phyloP scores from a whole-genome alignment of 805 yeast species.

The Priceomyces fermenticarens region DNA sequence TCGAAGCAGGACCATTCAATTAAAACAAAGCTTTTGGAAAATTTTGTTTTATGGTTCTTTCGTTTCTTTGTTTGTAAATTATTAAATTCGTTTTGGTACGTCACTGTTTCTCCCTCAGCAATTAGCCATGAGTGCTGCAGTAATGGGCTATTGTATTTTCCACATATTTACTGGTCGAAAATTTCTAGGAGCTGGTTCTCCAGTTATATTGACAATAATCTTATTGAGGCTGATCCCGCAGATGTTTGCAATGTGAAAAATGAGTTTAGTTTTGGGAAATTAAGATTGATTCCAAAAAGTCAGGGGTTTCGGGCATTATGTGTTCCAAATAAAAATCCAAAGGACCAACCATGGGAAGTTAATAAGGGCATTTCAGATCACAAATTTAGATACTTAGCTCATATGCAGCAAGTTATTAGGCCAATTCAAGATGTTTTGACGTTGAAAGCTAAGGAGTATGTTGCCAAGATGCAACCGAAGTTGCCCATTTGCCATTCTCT shows the following conservation, averaged over 20 bases:
- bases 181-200: constrained; percentile 41
- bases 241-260: neutral
- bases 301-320: constrained; percentile 60
- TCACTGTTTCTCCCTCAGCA: constrained; percentile 45
- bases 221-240: constrained; percentile 17
- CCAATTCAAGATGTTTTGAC: constrained; percentile 37
- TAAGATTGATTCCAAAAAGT: constrained; percentile 59
- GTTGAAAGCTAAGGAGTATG: constrained; percentile 1
- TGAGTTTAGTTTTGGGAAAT: constrained; percentile 29
- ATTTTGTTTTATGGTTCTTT: constrained; percentile 61
- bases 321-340: constrained; percentile 37
- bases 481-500: constrained; percentile 38
- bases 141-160: constrained; percentile 43
- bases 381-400: constrained; percentile 22
- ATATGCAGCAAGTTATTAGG: constrained; percentile 34
- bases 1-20: constrained; percentile 42
- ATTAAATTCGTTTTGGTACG: constrained; percentile 58
- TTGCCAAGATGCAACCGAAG: constrained; percentile 7
- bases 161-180: constrained; percentile 56
- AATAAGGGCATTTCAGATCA: constrained; percentile 25
- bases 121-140: constrained; percentile 26
- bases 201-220: constrained; percentile 37
- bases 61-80: constrained; percentile 42
- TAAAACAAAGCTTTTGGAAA: constrained; percentile 32
- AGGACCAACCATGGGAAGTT: neutral